Conservation (phyloP, 2,329 filamentous ascomycete species). For the Camillea tinctor region DNA sequence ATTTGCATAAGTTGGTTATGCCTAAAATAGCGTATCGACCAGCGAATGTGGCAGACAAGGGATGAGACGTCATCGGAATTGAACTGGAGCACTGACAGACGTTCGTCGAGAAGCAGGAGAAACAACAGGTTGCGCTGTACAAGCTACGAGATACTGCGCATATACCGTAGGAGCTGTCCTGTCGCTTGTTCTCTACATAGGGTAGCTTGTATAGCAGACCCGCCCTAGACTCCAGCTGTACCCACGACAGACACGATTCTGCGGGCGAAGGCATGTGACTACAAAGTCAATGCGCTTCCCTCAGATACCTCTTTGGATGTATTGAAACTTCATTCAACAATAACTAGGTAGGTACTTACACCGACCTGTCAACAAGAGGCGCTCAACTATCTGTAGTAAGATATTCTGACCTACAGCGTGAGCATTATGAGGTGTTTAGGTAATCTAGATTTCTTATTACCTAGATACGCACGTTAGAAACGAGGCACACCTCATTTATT, state of each 20-base stretch:
- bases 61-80: constrained; percentile 1
- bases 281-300: too few species aligned
- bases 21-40: constrained; percentile 2
- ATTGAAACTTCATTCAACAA: too few species aligned
- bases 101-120: neutral
- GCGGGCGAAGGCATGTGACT: too few species aligned
- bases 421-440: neutral
- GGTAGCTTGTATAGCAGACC: too few species aligned
- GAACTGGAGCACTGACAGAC: neutral
- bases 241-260: too few species aligned
- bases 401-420: neutral
- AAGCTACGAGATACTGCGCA: constrained; percentile 1
- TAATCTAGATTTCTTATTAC: neutral
- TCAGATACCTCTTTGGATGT: too few species aligned
- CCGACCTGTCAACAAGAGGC: neutral
- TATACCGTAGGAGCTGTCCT: neutral
- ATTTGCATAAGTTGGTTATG: constrained; percentile 6
- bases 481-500: neutral
- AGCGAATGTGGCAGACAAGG: neutral
- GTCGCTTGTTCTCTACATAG: too few species aligned
- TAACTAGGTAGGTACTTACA: too few species aligned
- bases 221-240: too few species aligned
- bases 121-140: constrained; percentile 1
- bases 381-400: neutral
- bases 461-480: too few species aligned